These are phyloP conservation scores for Aspergillus bertholletiae DNA, from an alignment of 495 filamentous ascomycete species.

Conservation along the genomic window DNA sequence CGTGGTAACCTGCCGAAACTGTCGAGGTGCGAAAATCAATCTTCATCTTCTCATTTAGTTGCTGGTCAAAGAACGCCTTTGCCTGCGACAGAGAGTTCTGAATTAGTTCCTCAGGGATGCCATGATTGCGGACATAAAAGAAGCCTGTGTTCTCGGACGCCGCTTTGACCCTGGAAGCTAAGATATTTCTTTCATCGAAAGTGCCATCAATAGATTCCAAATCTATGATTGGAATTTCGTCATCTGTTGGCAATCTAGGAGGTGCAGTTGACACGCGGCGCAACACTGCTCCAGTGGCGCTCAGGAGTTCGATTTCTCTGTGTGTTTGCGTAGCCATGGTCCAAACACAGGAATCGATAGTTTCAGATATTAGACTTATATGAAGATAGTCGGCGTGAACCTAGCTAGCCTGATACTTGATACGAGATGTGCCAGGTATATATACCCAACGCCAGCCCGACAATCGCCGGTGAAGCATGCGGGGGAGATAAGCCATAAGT, in stretches of 20 bases:
- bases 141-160: conserved; percentile 50
- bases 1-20: conserved; percentile 29
- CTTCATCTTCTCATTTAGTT: conserved; percentile 36
- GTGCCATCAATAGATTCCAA: conserved; percentile 37
- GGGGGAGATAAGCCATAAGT: too few relatives aligned
- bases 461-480: too few relatives aligned
- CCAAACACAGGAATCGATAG: too few relatives aligned
- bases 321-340: too few relatives aligned
- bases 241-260: conserved; percentile 27
- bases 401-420: too few relatives aligned
- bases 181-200: conserved; percentile 30
- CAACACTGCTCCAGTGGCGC: conserved; percentile 23
- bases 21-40: conserved; percentile 19
- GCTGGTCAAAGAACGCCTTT: conserved; percentile 44
- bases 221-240: conserved; percentile 57
- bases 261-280: conserved; percentile 32
- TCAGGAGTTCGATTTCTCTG: conserved; percentile 34
- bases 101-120: conserved; percentile 44
- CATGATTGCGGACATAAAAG: conserved; percentile 55
- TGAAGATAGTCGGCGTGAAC: too few relatives aligned
- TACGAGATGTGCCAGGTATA: too few relatives aligned
- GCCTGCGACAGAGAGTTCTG: conserved; percentile 31
- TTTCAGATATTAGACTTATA: too few relatives aligned
- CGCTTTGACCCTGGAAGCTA: conserved; percentile 36
- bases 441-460: too few relatives aligned